phyloP scores from a whole-genome alignment of 2,329 filamentous ascomycete species.

The Penicillium sp. region DNA sequence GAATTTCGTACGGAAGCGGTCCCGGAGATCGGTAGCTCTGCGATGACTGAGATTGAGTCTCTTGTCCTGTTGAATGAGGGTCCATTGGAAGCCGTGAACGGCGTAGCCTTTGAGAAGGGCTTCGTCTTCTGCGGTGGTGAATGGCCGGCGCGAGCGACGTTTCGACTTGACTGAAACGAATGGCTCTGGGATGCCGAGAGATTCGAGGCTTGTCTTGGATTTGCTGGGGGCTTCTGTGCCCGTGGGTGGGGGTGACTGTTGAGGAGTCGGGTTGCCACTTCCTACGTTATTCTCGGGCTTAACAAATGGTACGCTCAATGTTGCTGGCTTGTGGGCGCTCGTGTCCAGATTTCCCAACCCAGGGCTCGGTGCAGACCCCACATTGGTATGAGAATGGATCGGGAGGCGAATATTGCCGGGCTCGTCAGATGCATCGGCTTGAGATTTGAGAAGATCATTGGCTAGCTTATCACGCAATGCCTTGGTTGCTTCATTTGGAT shows the following conservation, averaged over 20 bases:
- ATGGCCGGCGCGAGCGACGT: conserved; percentile 56
- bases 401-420: conserved; percentile 28
- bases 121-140: conserved; percentile 58
- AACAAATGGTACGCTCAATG: conserved; percentile 19
- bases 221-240: conserved; percentile 28
- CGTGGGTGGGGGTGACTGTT: conserved; percentile 22
- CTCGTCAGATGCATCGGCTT: conserved; percentile 25
- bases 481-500: conserved; percentile 38
- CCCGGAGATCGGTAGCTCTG: conserved; percentile 59
- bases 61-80: conserved; percentile 57
- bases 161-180: conserved; percentile 48
- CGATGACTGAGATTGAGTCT: conserved; percentile 53
- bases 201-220: conserved; percentile 34
- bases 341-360: conserved; percentile 10
- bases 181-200: conserved; percentile 51
- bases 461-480: conserved; percentile 38
- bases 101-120: conserved; percentile 60
- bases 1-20: conserved; percentile 61
- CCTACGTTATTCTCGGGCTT: conserved; percentile 14
- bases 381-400: conserved; percentile 22
- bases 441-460: conserved; percentile 32
- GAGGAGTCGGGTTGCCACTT: conserved; percentile 7
- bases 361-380: conserved; percentile 13
- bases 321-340: conserved; percentile 17
- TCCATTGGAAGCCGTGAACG: conserved; percentile 62